These are phyloP conservation scores for Starmerella khaoyaiensis DNA, from an alignment of 805 yeast genomes.

Conservation along the genomic window DNA sequence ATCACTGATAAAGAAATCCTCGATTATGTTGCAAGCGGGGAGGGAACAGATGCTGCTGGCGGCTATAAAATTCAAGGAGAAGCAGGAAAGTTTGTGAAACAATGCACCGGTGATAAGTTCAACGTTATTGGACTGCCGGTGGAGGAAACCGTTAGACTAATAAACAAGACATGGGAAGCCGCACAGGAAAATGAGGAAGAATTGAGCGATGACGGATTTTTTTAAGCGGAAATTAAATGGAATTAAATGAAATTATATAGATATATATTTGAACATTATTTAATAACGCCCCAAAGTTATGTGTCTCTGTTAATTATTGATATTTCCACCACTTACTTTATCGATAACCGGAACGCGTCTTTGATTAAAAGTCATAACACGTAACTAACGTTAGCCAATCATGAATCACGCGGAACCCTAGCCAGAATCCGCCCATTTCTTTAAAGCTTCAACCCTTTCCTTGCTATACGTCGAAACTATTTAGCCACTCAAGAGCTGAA, in stretches of 20 bases:
- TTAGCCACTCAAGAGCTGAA: too few species aligned
- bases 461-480: not conserved
- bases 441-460: conserved; percentile 1
- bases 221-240: too few species aligned
- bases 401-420: conserved; percentile 7
- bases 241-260: too few species aligned
- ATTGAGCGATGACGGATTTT: too few species aligned
- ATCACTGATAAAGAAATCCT: conserved; percentile 44
- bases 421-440: conserved; percentile 6
- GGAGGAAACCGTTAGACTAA: conserved; percentile 38
- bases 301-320: too few species aligned
- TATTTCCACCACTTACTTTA: too few species aligned
- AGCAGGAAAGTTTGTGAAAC: conserved; percentile 43
- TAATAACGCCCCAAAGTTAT: too few species aligned
- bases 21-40: conserved; percentile 53
- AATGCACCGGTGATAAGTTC: conserved; percentile 65
- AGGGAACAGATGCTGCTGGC: conserved; percentile 78
- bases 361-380: too few species aligned
- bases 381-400: conserved; percentile 10
- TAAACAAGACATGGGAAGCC: conserved; percentile 26
- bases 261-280: too few species aligned
- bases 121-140: conserved; percentile 85
- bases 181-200: conserved; percentile 22
- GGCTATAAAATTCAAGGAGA: conserved; percentile 75
- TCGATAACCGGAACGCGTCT: too few species aligned